phyloP scores from a whole-genome alignment of 208 protist species.

The Porcisia hertigi region DNA sequence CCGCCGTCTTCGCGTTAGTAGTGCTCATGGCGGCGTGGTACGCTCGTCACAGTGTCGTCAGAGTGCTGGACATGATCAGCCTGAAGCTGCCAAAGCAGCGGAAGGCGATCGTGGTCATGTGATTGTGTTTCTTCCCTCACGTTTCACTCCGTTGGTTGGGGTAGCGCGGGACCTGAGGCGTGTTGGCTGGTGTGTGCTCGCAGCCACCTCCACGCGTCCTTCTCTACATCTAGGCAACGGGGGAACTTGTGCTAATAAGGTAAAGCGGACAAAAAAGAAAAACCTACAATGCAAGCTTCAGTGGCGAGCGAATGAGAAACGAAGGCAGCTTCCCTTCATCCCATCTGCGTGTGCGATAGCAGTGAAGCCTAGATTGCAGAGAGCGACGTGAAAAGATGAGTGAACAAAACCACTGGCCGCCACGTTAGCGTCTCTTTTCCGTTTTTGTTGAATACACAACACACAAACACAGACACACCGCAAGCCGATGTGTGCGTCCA shows the following conservation, averaged over 20 bases:
- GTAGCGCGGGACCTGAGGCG: not conserved
- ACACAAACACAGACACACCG: no score
- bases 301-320: not conserved
- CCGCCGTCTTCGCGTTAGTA: conserved; percentile 30
- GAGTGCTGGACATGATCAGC: conserved; percentile 33
- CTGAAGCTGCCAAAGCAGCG: conserved; percentile 50
- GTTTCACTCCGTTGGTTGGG: not conserved
- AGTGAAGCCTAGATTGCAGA: not conserved
- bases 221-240: not conserved
- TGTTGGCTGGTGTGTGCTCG: not conserved
- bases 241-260: conserved; percentile 9
- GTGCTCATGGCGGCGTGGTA: conserved; percentile 33
- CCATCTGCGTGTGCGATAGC: not conserved
- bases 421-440: not conserved
- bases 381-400: not conserved
- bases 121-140: not conserved
- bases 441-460: not conserved
- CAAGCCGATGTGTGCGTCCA: not conserved
- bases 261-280: conserved; percentile 2
- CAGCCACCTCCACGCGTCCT: not conserved
- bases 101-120: conserved; percentile 42
- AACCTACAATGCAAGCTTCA: not conserved
- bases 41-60: conserved; percentile 39
- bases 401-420: not conserved
- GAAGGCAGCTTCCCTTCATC: not conserved